Base-by-base conservation (phyloP, 2,329 filamentous ascomycete species). In the Malbranchea cinnamomea region DNA sequence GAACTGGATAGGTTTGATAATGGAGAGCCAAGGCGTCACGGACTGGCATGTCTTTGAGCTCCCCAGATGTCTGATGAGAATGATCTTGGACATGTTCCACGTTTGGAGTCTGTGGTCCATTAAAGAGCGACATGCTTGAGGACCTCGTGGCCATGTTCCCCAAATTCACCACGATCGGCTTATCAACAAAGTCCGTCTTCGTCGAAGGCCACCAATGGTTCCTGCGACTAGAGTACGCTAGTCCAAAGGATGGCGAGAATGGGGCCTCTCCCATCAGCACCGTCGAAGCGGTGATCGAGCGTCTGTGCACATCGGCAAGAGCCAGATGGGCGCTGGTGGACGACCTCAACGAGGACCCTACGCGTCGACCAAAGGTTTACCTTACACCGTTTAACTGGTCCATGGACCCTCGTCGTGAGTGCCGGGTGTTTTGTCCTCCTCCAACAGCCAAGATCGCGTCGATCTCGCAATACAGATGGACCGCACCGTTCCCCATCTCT, bases 381-480 rank as follows among this genome's bases (percentile, higher is more conserved):
- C 55, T 62, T 37, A 39, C 60, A 7, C 55, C 54, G 0, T 65
- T 57, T 42, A 45, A 63, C 26, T 34, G 33, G 4, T 40, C 39
- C n/a, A 62, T 65, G 50, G 38, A 43, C 26, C 44, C 45, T 1
- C 47, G 40, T 5, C 40, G 42, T 2, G 57, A 64, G 38, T 64
- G 60, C 37, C 50, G 60, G 8, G 54, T 59, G 3, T 63, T 61
- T 39, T 64, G 60, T 31, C 45, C 50, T 2, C 56, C 59, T 1
- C 41, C 38, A 1, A 38, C 30, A 6, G 32, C 40, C 5, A 37
- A 33, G 10, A 49, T 61, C n/a, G 46, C 52, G 1, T 56, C 42
- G 6, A 51, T 59, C 20, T 59, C 53, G 26, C 57, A 62, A 39
- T 60, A 59, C 32, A 37, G 43, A 26, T 64, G 57, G 56, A 47